phyloP scores from a whole-genome alignment of 139 green algal species.

The Microglena sp. region DNA sequence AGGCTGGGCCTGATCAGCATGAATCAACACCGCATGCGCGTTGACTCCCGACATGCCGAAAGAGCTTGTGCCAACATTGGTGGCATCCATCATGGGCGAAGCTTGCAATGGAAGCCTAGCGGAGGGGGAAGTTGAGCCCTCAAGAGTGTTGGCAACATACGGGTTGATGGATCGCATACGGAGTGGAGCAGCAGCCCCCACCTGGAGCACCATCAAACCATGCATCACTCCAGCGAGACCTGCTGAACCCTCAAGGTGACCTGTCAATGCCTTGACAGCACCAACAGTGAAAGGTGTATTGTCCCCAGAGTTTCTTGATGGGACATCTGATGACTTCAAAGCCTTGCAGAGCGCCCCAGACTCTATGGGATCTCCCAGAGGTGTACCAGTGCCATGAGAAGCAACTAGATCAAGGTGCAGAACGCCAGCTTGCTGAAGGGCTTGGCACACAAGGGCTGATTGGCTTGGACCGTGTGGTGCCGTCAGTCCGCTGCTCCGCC shows the following conservation, averaged over 20 bases:
- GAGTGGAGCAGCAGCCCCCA: conserved; percentile 36
- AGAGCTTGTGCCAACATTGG: conserved; percentile 67
- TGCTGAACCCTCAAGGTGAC: conserved; percentile 67
- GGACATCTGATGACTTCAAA: background rate
- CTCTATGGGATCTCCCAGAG: conserved; percentile 78
- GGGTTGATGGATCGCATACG: conserved; percentile 60
- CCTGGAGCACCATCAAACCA: conserved; percentile 25
- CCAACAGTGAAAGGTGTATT: conserved; percentile 23
- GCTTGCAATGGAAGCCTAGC: too few relatives aligned
- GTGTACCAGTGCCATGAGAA: conserved; percentile 51
- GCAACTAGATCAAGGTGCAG: conserved; percentile 19
- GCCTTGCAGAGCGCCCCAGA: conserved; percentile 54
- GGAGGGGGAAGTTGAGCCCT: too few relatives aligned
- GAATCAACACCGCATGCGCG: conserved; percentile 65
- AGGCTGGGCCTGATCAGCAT: too few relatives aligned
- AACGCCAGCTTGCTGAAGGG: conserved; percentile 25
- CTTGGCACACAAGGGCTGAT: conserved; percentile 41
- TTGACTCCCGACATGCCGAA: conserved; percentile 86
- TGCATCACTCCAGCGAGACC: conserved; percentile 67
- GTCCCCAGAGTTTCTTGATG: too few relatives aligned
- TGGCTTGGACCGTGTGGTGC: conserved; percentile 73
- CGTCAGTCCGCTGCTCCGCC: conserved; percentile 71
- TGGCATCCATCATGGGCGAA: too few relatives aligned
- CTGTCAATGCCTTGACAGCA: conserved; percentile 56
- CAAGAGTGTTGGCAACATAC: conserved; percentile 37